Base-by-base conservation (phyloP, 2,329 filamentous ascomycete species). In the Hypoxylon sp. region DNA sequence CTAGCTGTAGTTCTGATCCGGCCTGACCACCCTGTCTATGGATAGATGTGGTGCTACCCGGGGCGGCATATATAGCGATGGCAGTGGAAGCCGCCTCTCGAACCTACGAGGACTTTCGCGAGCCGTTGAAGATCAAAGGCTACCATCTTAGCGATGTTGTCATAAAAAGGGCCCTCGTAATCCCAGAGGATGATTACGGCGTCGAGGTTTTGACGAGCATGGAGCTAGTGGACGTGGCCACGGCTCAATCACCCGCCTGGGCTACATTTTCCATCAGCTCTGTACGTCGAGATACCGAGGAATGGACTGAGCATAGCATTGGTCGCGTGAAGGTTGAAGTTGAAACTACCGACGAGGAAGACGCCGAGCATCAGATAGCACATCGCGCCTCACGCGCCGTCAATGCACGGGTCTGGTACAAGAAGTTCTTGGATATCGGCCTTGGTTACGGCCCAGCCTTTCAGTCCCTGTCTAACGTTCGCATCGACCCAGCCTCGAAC, bases 371-470 rank as follows among this genome's bases (percentile, higher is more conserved):
- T 1, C 19, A 22, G 19, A 22, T 22, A 22, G 19, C 19, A 22
- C 19, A 22, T 22, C 19, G 19, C 19, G 19, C 19, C 19, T 22
- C 19, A 22, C 19, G 19, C 19, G 19, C 19, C 19, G 19, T 22
- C 19, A 22, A 22, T 22, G 19, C 19, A 22, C 19, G 19, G 19
- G 19, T 22, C 19, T 22, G 78, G 73, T 76, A 81, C 60, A 68
- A 78, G 4, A 73, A 74, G 2, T 74, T 83, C 3, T 59, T 68
- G 1, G 67, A 73, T 2, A 76, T 81, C 1, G 82, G 81, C 1
- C 78, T 83, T 33, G 63, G 76, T 35, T 84, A 80, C 59, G 81
- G 81, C 3, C 75, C 78, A 1, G 75, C 73, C 0, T 83, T 83
- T 72, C 77, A 79, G 58, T 73, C 70, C 33, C 77, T 81, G 63